These are phyloP conservation scores for Penicillium dipodomyicola DNA, from an alignment of 495 filamentous ascomycete species.

Conservation along the genomic window DNA sequence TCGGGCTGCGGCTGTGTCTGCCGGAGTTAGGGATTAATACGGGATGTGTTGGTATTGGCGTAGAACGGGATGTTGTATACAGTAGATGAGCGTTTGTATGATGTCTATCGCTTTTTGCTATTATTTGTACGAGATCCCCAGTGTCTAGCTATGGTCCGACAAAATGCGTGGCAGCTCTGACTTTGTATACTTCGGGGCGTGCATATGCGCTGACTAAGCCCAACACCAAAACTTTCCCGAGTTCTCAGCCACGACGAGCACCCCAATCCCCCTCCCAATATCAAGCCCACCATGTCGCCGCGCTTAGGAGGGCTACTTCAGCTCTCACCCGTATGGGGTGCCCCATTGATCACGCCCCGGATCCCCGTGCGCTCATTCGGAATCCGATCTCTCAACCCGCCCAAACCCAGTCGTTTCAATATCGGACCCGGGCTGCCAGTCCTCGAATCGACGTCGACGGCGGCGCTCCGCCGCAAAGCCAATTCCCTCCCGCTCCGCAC, in stretches of 20 bases:
- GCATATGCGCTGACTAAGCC: constrained; percentile 4
- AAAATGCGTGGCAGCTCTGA: background rate
- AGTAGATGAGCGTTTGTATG: background rate
- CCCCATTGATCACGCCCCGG: constrained; percentile 20
- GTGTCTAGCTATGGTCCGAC: no score
- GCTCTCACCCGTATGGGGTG: constrained; percentile 27
- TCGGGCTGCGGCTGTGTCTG: background rate
- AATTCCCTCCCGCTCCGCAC: constrained; percentile 74
- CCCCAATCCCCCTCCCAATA: constrained; percentile 5
- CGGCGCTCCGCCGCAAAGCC: constrained; percentile 76
- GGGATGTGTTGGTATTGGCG: background rate
- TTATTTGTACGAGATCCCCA: background rate
- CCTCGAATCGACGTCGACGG: constrained; percentile 69
- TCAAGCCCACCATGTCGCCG: constrained; percentile 32
- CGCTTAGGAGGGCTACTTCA: constrained; percentile 39
- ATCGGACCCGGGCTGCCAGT: constrained; percentile 45
- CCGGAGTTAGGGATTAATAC: constrained; percentile 7
- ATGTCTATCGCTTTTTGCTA: background rate
- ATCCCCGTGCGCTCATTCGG: constrained; percentile 39
- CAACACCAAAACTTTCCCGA: constrained; percentile 26
- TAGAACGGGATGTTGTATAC: background rate
- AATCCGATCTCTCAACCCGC: constrained; percentile 50
- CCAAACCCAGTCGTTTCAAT: constrained; percentile 49
- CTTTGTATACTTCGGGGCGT: background rate
- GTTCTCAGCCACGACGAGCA: constrained; percentile 3